Conservation (phyloP, 768 basidiomycete species). For the Leccinum uliginosum region DNA sequence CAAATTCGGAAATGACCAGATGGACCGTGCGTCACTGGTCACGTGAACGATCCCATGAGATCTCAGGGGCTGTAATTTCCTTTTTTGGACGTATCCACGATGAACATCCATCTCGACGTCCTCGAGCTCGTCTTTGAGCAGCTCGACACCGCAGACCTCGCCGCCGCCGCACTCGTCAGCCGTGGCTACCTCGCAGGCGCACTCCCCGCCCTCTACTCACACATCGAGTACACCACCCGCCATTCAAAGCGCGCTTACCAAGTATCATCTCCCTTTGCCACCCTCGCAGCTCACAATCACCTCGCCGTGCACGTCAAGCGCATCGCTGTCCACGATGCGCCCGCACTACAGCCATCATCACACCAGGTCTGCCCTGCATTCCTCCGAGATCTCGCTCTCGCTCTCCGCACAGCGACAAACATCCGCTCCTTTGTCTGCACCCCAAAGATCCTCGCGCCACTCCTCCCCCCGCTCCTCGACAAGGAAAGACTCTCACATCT, state of each 20-base stretch:
- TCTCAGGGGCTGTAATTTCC: slow-evolving; percentile 7
- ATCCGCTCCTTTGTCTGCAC: slow-evolving; percentile 56
- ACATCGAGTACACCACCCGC: slow-evolving; percentile 47
- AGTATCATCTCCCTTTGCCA: slow-evolving; percentile 58
- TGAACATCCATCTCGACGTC: slow-evolving; percentile 69
- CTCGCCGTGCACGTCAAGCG: slow-evolving; percentile 55
- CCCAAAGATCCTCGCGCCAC: slow-evolving; percentile 40
- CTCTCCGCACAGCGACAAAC: slow-evolving; percentile 48
- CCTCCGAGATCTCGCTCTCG: slow-evolving; percentile 45
- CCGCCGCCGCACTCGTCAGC: slow-evolving; percentile 59
- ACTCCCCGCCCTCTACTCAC: slow-evolving; percentile 58
- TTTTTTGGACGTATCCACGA: slow-evolving; percentile 29
- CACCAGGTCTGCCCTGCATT: slow-evolving; percentile 40
- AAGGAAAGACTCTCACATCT: slow-evolving; percentile 44
- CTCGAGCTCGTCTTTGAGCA: slow-evolving; percentile 61
- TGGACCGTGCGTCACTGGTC: slow-evolving; percentile 21
- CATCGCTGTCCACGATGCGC: slow-evolving; percentile 53
- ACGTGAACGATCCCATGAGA: slow-evolving; percentile 10
- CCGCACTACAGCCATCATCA: slow-evolving; percentile 32
- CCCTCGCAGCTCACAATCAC: slow-evolving; percentile 47
- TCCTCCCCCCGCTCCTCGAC: slow-evolving; percentile 44
- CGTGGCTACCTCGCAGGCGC: slow-evolving; percentile 61
- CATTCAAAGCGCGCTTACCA: slow-evolving; percentile 52
- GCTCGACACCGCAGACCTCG: slow-evolving; percentile 50
- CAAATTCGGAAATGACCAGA: slow-evolving; percentile 11